These are phyloP conservation scores for Aspergillus fumigatiaffinis DNA, from an alignment of 2,329 filamentous ascomycete species.

Conservation along the genomic window DNA sequence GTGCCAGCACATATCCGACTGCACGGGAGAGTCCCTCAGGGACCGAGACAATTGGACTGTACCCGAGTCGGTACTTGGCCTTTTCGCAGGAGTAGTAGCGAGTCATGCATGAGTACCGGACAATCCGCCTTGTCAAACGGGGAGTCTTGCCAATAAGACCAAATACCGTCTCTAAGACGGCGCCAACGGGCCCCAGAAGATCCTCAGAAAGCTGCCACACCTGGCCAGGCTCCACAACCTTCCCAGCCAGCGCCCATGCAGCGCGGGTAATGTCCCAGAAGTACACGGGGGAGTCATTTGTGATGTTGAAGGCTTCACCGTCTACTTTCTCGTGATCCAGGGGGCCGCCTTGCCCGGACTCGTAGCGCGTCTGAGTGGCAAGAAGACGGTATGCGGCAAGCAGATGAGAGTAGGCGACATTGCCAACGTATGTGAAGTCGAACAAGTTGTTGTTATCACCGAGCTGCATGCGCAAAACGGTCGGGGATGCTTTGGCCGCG, in stretches of 20 bases:
- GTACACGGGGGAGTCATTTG: slow-evolving; percentile 82
- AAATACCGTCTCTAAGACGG: slow-evolving; percentile 39
- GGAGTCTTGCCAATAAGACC: slow-evolving; percentile 44
- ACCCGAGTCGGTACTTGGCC: slow-evolving; percentile 44
- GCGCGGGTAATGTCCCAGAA: slow-evolving; percentile 85
- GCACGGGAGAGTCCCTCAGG: slow-evolving; percentile 46
- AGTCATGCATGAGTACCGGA: slow-evolving; percentile 48
- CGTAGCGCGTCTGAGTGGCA: slow-evolving; percentile 46
- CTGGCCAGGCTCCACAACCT: slow-evolving; percentile 40
- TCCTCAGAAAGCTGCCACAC: slow-evolving; percentile 41
- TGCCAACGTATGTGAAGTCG: slow-evolving; percentile 67
- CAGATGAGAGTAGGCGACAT: slow-evolving; percentile 74
- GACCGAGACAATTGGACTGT: slow-evolving; percentile 41
- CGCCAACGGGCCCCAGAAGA: slow-evolving; percentile 38
- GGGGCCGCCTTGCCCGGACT: slow-evolving; percentile 53
- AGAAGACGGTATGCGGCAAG: slow-evolving; percentile 74
- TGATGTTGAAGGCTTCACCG: slow-evolving; percentile 85
- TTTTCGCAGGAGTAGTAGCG: slow-evolving; percentile 47
- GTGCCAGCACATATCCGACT: slow-evolving; percentile 40
- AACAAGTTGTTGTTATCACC: slow-evolving; percentile 69
- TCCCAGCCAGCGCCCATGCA: slow-evolving; percentile 61
- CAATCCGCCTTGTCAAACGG: slow-evolving; percentile 41
- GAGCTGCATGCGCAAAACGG: slow-evolving; percentile 73
- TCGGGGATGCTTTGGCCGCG: slow-evolving; percentile 53
- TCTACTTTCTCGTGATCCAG: slow-evolving; percentile 71